Evolutionary conservation across 148 eudicot species (phyloP), one percentile per base, ranked within the genome.

Genomic region (Euryodendron excelsum): DNA sequence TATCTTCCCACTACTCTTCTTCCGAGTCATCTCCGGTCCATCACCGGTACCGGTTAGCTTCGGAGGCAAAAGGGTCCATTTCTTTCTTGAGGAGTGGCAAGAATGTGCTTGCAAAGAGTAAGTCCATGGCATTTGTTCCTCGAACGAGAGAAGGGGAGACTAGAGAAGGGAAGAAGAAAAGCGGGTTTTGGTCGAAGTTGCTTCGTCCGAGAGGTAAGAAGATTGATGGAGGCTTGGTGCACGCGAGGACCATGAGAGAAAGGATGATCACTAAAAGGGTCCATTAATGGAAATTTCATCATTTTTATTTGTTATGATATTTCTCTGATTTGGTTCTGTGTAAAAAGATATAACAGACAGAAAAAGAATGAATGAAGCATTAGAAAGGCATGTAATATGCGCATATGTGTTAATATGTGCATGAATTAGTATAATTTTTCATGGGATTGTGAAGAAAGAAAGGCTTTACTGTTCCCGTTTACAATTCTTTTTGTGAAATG

Each of bases 121-220:
- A 85, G 70, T 89, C 94, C 0, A 53, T 82, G 89, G 90, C 86
- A 31, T 56, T 64, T 59, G 77, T 33, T 36, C 48, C 55, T 25
- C 33, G n/a, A 1, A 73, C 66, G 20, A 44, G 59, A 23, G 74
- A 59, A 11, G 33, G n/a, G n/a, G 69, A 60, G 27, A 23, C 69
- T 11, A 10, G 62, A 25, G 55, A 45, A 27, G 64, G 47, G 66
- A 84, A 79, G 31, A 78, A 79, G 47, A 88, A 81, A 30, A 18
- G 76, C 18, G 88, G 87, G 75, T 88, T 89, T 76, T 93, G 90
- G 94, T 82, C 90, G 5, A 91, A 82, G 81, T 50, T 90, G 58
- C 75, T 92, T 67, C 77, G 77, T 8, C 80, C 84, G 27, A 84
- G 83, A 47, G 84, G 78, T 31, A 84, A 72, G 78, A 86, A 53